Conservation (phyloP, 495 filamentous ascomycete genomes). For the Aspergillus saccharolyticus region DNA sequence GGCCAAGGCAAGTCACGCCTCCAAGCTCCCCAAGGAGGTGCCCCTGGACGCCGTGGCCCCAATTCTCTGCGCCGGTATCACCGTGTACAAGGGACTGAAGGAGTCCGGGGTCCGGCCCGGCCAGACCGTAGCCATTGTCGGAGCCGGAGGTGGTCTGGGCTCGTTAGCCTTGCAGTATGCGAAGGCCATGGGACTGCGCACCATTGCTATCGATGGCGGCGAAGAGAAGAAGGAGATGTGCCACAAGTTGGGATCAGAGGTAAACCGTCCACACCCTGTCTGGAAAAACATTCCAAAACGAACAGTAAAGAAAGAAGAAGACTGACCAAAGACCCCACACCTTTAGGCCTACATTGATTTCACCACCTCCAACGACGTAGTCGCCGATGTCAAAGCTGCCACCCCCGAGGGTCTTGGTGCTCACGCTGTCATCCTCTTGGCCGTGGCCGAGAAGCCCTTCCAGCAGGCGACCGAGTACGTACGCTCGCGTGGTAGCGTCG, state of each 20-base stretch:
- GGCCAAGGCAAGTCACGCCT: constrained; percentile 77
- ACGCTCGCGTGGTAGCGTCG: constrained; percentile 68
- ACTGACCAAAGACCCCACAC: constrained; percentile 20
- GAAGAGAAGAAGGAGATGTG: constrained; percentile 71
- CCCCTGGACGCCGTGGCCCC: constrained; percentile 74
- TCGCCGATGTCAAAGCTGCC: constrained; percentile 71
- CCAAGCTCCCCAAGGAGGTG: constrained; percentile 69
- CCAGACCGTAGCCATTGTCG: constrained; percentile 78
- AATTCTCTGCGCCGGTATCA: constrained; percentile 83
- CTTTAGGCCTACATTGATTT: constrained; percentile 74
- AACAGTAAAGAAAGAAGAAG: neutral
- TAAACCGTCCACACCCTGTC: neutral
- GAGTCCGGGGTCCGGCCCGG: constrained; percentile 70
- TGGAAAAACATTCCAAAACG: too few species aligned
- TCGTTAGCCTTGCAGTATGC: constrained; percentile 81
- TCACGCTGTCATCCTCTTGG: constrained; percentile 81
- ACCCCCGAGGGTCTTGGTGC: constrained; percentile 77
- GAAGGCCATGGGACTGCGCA: constrained; percentile 77
- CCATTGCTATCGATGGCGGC: constrained; percentile 75
- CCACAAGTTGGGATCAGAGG: constrained; percentile 57
- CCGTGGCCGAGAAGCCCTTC: constrained; percentile 85
- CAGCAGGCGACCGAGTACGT: constrained; percentile 88
- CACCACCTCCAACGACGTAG: constrained; percentile 63
- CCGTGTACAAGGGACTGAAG: constrained; percentile 90
- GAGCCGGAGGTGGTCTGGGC: constrained; percentile 83